Evolutionary conservation across 202 grass and related monocot genomes (phyloP).

Genomic region (Zizania palustris): DNA sequence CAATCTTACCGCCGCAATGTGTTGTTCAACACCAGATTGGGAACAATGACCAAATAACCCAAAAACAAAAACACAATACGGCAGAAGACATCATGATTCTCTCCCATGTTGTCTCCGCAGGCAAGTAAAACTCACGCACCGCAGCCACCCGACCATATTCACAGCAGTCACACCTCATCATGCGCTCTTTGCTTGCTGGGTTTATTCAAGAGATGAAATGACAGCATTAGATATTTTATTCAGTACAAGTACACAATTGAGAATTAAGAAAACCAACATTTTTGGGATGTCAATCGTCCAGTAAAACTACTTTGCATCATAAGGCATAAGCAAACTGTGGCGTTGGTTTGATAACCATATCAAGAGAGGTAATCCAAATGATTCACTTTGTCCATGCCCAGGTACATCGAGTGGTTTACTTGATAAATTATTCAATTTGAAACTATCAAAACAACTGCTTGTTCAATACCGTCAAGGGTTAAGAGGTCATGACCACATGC

Average conservation of each 20-base stretch:
- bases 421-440: not conserved
- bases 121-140: constrained; percentile 21
- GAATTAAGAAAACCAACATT: not conserved
- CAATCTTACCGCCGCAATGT: constrained; percentile 38
- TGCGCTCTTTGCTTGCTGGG: constrained; percentile 48
- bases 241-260: not conserved
- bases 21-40: constrained; percentile 33
- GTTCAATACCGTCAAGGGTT: not conserved
- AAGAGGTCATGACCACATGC: not conserved
- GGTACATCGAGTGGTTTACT: not conserved
- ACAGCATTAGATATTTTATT: not conserved
- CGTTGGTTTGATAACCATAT: too few relatives aligned
- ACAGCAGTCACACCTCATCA: constrained; percentile 45
- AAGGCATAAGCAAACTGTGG: too few relatives aligned
- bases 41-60: constrained; percentile 37
- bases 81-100: constrained; percentile 29
- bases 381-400: not conserved
- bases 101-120: constrained; percentile 11
- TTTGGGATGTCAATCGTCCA: not conserved
- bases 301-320: too few relatives aligned
- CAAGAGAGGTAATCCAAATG: not conserved
- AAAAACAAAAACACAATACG: constrained; percentile 45
- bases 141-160: constrained; percentile 41
- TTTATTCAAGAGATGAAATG: constrained; percentile 26
- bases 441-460: not conserved